phyloP scores from a whole-genome alignment of 1,284 basidiomycete genomes.

The Peniophora sp. region DNA sequence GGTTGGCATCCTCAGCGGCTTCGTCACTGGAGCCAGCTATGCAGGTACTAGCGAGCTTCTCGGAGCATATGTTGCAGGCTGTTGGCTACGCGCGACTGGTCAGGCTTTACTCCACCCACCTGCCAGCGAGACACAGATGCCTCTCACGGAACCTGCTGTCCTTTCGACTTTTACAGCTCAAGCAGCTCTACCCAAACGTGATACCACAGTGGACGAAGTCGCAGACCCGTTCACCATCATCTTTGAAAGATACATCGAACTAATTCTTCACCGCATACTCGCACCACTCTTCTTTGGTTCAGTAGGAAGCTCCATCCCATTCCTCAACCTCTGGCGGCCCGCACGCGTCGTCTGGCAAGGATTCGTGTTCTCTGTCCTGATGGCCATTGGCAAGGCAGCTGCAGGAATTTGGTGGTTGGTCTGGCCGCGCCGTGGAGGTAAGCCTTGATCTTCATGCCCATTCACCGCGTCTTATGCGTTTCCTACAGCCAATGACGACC shows the following conservation, averaged over 20 bases:
- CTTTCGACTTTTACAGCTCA: too few relatives aligned
- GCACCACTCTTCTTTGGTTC: slow-evolving; percentile 48
- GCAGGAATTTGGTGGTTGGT: slow-evolving; percentile 9
- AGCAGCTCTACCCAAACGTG: background rate
- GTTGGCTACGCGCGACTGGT: slow-evolving; percentile 10
- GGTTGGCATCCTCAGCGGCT: slow-evolving; percentile 8
- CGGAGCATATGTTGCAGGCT: slow-evolving; percentile 20
- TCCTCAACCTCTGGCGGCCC: slow-evolving; percentile 37
- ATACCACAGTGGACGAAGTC: background rate
- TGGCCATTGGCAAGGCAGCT: slow-evolving; percentile 36
- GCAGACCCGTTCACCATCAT: slow-evolving; percentile 13
- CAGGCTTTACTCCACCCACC: slow-evolving; percentile 9
- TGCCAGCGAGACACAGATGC: too few relatives aligned
- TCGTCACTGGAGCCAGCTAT: slow-evolving; percentile 3
- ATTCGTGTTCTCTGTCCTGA: slow-evolving; percentile 37
- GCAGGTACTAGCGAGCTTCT: slow-evolving; percentile 20
- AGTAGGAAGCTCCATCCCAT: slow-evolving; percentile 47
- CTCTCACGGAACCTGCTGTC: too few relatives aligned
- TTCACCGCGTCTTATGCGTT: too few relatives aligned
- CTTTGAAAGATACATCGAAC: slow-evolving; percentile 25
- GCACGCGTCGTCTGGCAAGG: slow-evolving; percentile 39
- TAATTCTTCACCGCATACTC: slow-evolving; percentile 28
- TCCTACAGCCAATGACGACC: too few relatives aligned
- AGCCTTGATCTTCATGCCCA: too few relatives aligned
- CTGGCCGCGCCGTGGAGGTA: background rate